These are phyloP conservation scores for Vickermania ingenoplastis DNA, from an alignment of 208 protist species.

Conservation along the genomic window DNA sequence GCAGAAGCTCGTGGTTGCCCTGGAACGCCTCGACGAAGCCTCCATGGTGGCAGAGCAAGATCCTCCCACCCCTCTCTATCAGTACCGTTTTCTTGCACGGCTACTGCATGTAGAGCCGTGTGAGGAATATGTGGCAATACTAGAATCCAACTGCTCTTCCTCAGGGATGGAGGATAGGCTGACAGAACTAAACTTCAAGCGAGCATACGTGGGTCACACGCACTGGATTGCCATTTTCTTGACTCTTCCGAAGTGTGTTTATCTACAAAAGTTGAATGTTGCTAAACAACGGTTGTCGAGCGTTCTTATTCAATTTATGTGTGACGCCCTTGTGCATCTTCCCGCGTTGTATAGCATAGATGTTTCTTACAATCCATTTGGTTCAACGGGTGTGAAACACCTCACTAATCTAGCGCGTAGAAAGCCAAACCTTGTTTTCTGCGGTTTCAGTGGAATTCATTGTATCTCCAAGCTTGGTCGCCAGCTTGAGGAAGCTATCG, in stretches of 20 bases:
- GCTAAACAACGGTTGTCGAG: conserved; percentile 29
- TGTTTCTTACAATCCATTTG: conserved; percentile 56
- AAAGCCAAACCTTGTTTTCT: conserved; percentile 19
- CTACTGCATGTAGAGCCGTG: neutral
- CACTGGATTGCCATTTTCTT: conserved; percentile 28
- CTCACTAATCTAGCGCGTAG: conserved; percentile 26
- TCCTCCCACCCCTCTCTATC: neutral
- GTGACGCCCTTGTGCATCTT: conserved; percentile 16
- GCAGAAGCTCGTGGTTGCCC: neutral
- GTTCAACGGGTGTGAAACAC: conserved; percentile 29
- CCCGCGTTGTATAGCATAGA: conserved; percentile 21
- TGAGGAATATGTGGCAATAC: neutral
- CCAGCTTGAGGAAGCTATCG: conserved; percentile 23
- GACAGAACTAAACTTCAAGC: conserved; percentile 13
- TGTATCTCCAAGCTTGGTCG: conserved; percentile 19
- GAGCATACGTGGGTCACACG: conserved; percentile 26
- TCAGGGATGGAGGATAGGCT: neutral
- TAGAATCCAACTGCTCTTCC: neutral
- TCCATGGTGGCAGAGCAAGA: neutral
- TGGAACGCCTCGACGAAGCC: neutral
- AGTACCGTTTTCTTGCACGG: neutral
- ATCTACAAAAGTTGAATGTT: conserved; percentile 29
- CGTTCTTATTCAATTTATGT: conserved; percentile 26
- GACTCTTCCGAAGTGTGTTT: conserved; percentile 27
- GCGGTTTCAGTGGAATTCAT: conserved; percentile 22